phyloP scores from a whole-genome alignment of 2,329 filamentous ascomycete genomes.

The Aureobasidium mangrovei region DNA sequence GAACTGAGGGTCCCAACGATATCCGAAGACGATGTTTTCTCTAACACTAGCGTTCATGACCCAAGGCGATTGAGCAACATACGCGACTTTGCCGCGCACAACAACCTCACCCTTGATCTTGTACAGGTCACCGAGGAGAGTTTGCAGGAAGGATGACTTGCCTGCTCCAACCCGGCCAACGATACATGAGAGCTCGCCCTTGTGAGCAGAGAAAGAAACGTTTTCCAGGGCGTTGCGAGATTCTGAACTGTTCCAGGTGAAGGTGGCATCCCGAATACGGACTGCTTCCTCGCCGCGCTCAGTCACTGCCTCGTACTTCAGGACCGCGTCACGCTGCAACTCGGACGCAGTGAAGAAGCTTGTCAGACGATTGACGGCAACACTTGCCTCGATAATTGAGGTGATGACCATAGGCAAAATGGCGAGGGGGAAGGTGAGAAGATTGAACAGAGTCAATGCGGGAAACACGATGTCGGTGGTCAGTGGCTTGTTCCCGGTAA shows the following conservation, averaged over 20 bases:
- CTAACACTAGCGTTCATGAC: conserved; percentile 96
- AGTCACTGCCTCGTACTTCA: conserved; percentile 57
- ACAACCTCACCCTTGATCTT: conserved; percentile 78
- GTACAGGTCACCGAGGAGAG: conserved; percentile 84
- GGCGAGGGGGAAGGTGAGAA: conserved; percentile 88
- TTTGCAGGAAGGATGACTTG: conserved; percentile 86
- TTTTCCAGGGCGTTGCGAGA: conserved; percentile 60
- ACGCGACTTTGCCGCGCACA: conserved; percentile 74
- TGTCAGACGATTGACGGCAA: conserved; percentile 79
- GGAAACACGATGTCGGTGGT: conserved; percentile 96
- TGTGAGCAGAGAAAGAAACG: conserved; percentile 80
- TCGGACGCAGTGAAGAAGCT: conserved; percentile 82
- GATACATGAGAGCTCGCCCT: conserved; percentile 86
- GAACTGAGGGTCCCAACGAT: conserved; percentile 86
- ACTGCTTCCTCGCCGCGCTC: conserved; percentile 80
- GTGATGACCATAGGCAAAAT: conserved; percentile 97
- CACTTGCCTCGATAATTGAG: conserved; percentile 88
- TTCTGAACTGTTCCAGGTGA: conserved; percentile 89
- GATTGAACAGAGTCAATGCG: conserved; percentile 84
- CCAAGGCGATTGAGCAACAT: conserved; percentile 90
- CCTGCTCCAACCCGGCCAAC: conserved; percentile 91
- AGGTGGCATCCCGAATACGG: conserved; percentile 71
- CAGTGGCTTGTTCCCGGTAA: conserved; percentile 70
- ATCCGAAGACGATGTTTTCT: conserved; percentile 94
- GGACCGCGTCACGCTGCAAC: conserved; percentile 75